Evolutionary conservation across 495 filamentous ascomycete species (phyloP), one percentile per base, ranked within the genome.

Genomic region (Podospora pseudoanserina): DNA sequence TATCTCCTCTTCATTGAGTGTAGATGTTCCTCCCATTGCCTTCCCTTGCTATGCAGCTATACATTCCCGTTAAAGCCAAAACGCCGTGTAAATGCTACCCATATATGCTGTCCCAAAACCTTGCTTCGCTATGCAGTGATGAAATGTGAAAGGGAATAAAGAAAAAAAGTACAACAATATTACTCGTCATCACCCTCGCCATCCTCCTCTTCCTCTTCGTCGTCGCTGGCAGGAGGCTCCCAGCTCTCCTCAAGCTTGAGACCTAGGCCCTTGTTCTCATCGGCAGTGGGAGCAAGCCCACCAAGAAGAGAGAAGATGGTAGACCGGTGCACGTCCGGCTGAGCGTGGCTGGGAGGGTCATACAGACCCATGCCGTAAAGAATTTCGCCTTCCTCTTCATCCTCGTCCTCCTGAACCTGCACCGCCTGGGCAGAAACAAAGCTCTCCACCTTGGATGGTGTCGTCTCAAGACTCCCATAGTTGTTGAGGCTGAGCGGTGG

Each of bases 291-390:
- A 73, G 73, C 78, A 15, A 72, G 75, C 44, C 75, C 71, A 19
- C 81, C 82, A 26, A 87, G 63, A 13, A 83, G 73, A 19, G 83
- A 83, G 5, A 84, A 81, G 39, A 83, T 83, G 58, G 83, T 84
- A 7, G 79, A 80, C 65, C 79, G 80, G 64, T 83, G 82, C 59
- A 82, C 75, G 67, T 81, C 77, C 39, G 83, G 68, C 23, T 73
- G 70, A 28, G 81, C 18, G 69, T 82, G 78, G 49, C 85, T 86
- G 7, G 89, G 89, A 34, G 86, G 78, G 73, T 90, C 91, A 79
- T 96, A 94, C 2, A 96, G 83, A 13, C 92, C 92, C 88, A 96
- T 89, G 23, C 91, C 92, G 23, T 93, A 87, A 2, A 96, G 81
- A 71, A 92, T 91, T 67, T 92, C 89, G 61, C 86, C 87, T 30